Percentiles rank a stretch among this genome's conserved stretches.
phyloP scores from a whole-genome alignment of 2,329 filamentous ascomycete genomes.

The Cladophialophora psammophila region DNA sequence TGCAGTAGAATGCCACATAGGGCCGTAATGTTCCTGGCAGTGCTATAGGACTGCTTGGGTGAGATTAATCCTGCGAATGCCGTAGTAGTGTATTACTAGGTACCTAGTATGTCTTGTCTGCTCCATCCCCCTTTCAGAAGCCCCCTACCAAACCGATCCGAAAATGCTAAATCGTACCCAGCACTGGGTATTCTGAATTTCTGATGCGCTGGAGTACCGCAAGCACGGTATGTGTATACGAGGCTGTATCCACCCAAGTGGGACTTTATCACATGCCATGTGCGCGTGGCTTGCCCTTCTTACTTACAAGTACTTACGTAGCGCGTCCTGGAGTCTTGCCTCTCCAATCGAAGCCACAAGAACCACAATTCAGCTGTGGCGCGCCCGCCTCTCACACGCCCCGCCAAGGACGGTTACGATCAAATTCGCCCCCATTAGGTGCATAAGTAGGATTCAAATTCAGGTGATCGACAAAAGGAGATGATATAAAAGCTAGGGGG shows the following conservation, averaged over 20 bases:
- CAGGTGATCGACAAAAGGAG: slow-evolving; percentile 10
- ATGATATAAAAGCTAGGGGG: background rate
- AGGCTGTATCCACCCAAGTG: background rate
- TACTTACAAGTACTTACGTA: background rate
- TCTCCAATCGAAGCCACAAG: slow-evolving; percentile 13
- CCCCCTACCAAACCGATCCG: too few relatives aligned
- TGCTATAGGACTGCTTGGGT: too few relatives aligned
- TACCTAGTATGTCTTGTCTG: too few relatives aligned
- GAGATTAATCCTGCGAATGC: too few relatives aligned
- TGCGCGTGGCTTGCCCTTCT: background rate
- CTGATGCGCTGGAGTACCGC: too few relatives aligned
- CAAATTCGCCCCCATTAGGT: slow-evolving; percentile 17
- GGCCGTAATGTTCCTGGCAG: too few relatives aligned
- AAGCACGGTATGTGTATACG: background rate
- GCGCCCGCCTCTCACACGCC: background rate
- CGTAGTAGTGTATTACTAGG: too few relatives aligned
- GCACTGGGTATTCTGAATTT: too few relatives aligned
- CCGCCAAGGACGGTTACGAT: slow-evolving; percentile 1
- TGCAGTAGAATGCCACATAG: background rate
- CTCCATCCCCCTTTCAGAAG: too few relatives aligned
- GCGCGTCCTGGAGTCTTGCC: background rate
- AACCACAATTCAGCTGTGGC: slow-evolving; percentile 25
- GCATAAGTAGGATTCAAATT: slow-evolving; percentile 12
- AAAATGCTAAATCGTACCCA: too few relatives aligned
- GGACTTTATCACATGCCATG: slow-evolving; percentile 2